Conservation (phyloP, 176 grass and related monocot genomes). For the Tillandsia leiboldiana region DNA sequence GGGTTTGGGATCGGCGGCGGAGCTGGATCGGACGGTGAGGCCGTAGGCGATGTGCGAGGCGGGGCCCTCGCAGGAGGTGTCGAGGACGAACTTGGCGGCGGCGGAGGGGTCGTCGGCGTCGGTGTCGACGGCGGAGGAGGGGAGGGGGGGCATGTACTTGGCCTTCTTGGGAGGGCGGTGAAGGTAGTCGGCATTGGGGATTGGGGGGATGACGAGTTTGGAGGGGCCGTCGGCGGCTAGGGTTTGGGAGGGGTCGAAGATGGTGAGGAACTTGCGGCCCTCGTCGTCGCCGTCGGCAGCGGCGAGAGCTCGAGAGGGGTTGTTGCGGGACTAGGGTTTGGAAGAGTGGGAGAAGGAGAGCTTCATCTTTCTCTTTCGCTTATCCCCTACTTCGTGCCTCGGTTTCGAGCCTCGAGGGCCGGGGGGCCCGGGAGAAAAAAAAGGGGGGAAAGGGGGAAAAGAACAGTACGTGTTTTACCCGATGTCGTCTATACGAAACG, state of each 20-base stretch:
- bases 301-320: not conserved
- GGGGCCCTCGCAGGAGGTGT: constrained; percentile 52
- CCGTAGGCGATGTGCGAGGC: constrained; percentile 50
- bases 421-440: not conserved
- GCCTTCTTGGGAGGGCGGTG: constrained; percentile 33
- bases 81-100: constrained; percentile 46
- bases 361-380: constrained; percentile 36
- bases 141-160: constrained; percentile 56
- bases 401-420: not conserved
- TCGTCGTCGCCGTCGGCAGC: not conserved
- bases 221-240: constrained; percentile 21
- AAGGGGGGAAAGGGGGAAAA: not conserved
- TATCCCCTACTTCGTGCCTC: not conserved
- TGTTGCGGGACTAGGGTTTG: constrained; percentile 22
- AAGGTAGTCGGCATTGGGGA: constrained; percentile 60
- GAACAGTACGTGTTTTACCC: too few relatives aligned
- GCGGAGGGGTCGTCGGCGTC: constrained; percentile 35
- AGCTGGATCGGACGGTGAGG: constrained; percentile 43
- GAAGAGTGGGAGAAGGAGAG: constrained; percentile 67
- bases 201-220: constrained; percentile 47
- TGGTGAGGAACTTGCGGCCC: constrained; percentile 52
- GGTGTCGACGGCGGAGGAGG: constrained; percentile 63
- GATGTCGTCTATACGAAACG: too few relatives aligned
- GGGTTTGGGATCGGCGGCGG: not conserved
- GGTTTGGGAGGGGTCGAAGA: constrained; percentile 70